Base-by-base conservation (phyloP, 345 rosid genomes). In the Anastatica hierochuntica region DNA sequence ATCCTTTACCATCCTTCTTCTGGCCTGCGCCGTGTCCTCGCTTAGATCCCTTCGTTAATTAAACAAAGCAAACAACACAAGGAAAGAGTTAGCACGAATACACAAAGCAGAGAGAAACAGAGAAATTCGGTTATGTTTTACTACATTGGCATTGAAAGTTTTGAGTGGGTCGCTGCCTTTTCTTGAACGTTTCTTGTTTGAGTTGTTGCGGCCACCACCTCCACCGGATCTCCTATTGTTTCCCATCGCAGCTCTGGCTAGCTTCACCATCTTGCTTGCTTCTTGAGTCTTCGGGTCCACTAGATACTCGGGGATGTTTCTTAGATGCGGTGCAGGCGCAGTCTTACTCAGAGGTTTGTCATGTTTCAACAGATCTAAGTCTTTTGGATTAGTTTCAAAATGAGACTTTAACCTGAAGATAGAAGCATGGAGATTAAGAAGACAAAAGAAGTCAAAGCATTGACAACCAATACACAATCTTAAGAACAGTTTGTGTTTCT, bases 211-310 rank as follows among this genome's bases (percentile, higher is more conserved):
- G 46, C 59, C 53, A 9, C 69, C 53, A 56, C 70, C 42, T n/a
- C n/a, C n/a, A n/a, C n/a, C n/a, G 4, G 72, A 53, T 14, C 67
- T 67, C 23, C 65, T 53, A 29, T 17, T 48, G 68, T 67, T 76
- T 1, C 95, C 94, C 94, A 90, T 79, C 52, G 98, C 98, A 53
- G 85, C 96, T 44, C 89, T 74, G 7, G 90, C 71, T 55, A 84
- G 79, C 75, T 74, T 82, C 2, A 90, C 79, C 85, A 83, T 81
- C 71, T 90, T 87, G 67, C 82, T 77, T 36, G 96, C 96, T 64
- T 87, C 85, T 63, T 79, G 77, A 16, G 96, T 88, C 60, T 69
- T 79, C 18, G 77, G 43, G 43, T 90, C 96, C 49, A 80, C 45
- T 15, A 90, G 73, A 75, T 90, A 84, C 43, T 77, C 95, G 0